Percentiles rank a stretch among this genome's conserved stretches.
Conservation (phyloP, 176 grass and related monocot species). For the Raddia distichophylla region DNA sequence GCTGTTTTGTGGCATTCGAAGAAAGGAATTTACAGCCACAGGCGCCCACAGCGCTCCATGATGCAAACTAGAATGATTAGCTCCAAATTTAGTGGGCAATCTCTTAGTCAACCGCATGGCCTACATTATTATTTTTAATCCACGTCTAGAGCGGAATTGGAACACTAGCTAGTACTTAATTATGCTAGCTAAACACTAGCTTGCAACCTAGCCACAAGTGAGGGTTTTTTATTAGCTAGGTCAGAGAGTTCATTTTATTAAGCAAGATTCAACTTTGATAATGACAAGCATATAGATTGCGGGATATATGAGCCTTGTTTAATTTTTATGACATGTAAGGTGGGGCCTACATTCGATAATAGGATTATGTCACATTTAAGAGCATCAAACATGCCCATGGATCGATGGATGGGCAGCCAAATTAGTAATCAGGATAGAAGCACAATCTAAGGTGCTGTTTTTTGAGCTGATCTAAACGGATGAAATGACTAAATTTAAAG, state of each 20-base stretch:
- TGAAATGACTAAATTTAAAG: too few species aligned
- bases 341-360: conserved; percentile 32
- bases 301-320: conserved; percentile 38
- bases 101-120: conserved; percentile 14
- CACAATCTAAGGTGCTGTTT: neutral
- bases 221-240: conserved; percentile 1
- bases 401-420: conserved; percentile 9
- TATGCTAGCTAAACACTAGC: neutral
- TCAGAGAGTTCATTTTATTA: conserved; percentile 2
- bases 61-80: conserved; percentile 40
- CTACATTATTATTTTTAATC: neutral
- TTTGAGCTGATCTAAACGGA: too few species aligned
- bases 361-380: conserved; percentile 27
- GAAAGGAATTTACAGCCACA: conserved; percentile 30
- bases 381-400: neutral
- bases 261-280: conserved; percentile 10
- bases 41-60: conserved; percentile 19
- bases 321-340: conserved; percentile 30
- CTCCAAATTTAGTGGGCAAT: conserved; percentile 41
- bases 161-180: conserved; percentile 7
- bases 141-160: conserved; percentile 34
- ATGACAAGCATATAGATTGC: conserved; percentile 45
- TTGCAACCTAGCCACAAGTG: conserved; percentile 31
- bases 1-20: neutral
- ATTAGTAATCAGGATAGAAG: conserved; percentile 10